Evolutionary conservation across 208 protist genomes (phyloP), one percentile per base, ranked within the genome.

Genomic region (Trypanosoma brucei): DNA sequence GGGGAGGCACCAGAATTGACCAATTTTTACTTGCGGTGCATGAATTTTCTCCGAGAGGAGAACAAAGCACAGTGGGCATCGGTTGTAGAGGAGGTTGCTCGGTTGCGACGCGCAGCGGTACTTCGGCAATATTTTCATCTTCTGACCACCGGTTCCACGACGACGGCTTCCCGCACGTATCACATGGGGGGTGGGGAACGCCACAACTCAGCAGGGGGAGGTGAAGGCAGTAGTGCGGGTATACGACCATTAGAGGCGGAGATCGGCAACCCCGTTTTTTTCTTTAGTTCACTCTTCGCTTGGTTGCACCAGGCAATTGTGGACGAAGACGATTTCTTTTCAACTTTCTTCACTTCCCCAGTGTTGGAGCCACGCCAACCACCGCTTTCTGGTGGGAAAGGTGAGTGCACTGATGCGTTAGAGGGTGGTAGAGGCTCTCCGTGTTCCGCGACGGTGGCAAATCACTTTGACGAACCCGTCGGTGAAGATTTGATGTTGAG

Each of bases 221-320:
- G 6, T 64, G 55, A 45, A 42, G 44, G 42, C 37, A 33, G 5
- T 50, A 52, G 68, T 68, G 67, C 52, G 2, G 78, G 81, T 6
- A 31, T 49, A 3, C 79, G 83, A 22, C 86, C 89, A 11, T 71
- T 95, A 8, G 86, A 95, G 60, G 83, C 84, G 66, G 89, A 91
- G 59, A 76, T 93, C 38, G 68, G 83, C 63, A 82, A 93, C 53
- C 86, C 86, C 3, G 72, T 87, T 8, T 85, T 82, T 56, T 95
- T 95, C 58, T 95, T 91, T 46, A 81, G 83, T 59, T 76, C 83
- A 2, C 68, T 95, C 31, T 92, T 91, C 51, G 89, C 89, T 9
- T 95, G 85, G 82, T 63, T 92, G 62, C 86, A 95, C 62, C 86
- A 95, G 59, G 83, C 70, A 14, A 86, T 90, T 56, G 89, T 83